Evolutionary conservation across 1,284 basidiomycete genomes (phyloP), one percentile per base, ranked within the genome.

Genomic region (Malassezia brasiliensis): DNA sequence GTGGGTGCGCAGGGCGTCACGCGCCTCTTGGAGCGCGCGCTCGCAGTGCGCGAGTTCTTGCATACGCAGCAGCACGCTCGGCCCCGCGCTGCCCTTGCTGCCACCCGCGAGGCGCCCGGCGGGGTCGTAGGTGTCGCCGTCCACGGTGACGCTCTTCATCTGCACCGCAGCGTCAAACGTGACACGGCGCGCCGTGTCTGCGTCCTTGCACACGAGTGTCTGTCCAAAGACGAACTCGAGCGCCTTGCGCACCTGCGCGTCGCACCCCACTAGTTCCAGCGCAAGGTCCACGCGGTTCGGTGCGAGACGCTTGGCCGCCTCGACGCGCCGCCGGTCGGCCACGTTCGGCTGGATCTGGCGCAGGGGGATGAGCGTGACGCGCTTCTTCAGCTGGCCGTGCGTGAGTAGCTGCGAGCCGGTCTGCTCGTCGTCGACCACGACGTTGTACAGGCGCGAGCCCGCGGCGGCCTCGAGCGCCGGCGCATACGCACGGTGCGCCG

Each of bases 51-150:
- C 77, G 1, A 90, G 77, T 42, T 90, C 84, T 70, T 96, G 91
- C 3, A 93, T 88, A 65, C 85, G 84, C 60, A 94, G 78, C 15
- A 98, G 79, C 3, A 87, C 79, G 9, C 88, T 87, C 39, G 52
- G 61, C 32, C 81, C 85, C 22, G 83, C 80, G 46, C 78, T 84
- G 0, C 90, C 87, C 1, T 88, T 85, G 5, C 90, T 84, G 11
- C 94, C 94, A 30, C 94, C 94, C 20, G 86, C 89, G 9, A 98
- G 81, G 0, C 88, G 93, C 3, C 94, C 94, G 3, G 86, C 87
- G 0, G 94, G 93, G 66, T 98, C 93, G 76, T 98, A 98, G 7
- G 96, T 84, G 69, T 98, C 94, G 15, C 94, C 94, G 25, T 90
- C 85, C 17, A 93, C 79, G 1, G 94, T 98, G 49, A 98, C 90